A percentile compares a stretch with the other conserved stretches of the same genome.
These are phyloP conservation scores for Lentinus brumalis DNA, from an alignment of 768 basidiomycete genomes.

Conservation along the genomic window DNA sequence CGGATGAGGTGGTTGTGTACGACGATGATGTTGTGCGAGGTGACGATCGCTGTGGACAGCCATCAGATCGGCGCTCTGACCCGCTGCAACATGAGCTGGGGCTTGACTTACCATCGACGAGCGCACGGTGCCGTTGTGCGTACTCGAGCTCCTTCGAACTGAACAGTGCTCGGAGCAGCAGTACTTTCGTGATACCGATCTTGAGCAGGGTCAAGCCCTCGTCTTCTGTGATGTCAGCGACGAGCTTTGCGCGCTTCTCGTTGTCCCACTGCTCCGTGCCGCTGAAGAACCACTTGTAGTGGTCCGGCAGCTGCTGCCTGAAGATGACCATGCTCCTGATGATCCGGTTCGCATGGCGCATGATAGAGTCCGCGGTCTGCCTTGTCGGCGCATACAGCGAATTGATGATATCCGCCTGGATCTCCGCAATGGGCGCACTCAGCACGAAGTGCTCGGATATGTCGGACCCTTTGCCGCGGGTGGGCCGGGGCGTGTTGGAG, in stretches of 20 bases:
- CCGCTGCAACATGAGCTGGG: not conserved
- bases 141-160: slow-evolving; percentile 73
- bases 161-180: slow-evolving; percentile 78
- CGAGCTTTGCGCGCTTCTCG: slow-evolving; percentile 64
- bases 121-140: slow-evolving; percentile 63
- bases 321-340: slow-evolving; percentile 78
- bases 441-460: slow-evolving; percentile 81
- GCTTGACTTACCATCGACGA: slow-evolving; percentile 67
- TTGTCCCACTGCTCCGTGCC: slow-evolving; percentile 76
- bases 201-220: slow-evolving; percentile 83
- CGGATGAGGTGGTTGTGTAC: slow-evolving; percentile 82
- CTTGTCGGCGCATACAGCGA: slow-evolving; percentile 79
- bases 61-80: not conserved
- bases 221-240: slow-evolving; percentile 76
- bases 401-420: slow-evolving; percentile 89
- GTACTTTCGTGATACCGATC: slow-evolving; percentile 77
- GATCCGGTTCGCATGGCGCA: slow-evolving; percentile 78
- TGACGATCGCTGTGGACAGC: slow-evolving; percentile 63
- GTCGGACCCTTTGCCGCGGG: slow-evolving; percentile 51
- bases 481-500: slow-evolving; percentile 76
- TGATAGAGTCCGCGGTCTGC: slow-evolving; percentile 66
- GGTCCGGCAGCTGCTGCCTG: slow-evolving; percentile 66
- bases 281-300: slow-evolving; percentile 74
- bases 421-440: slow-evolving; percentile 75
- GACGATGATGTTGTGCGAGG: slow-evolving; percentile 85